A percentile compares a stretch with the other conserved stretches of the same genome.
phyloP scores from a whole-genome alignment of 2,329 filamentous ascomycete genomes.

The Didymella segeticola region DNA sequence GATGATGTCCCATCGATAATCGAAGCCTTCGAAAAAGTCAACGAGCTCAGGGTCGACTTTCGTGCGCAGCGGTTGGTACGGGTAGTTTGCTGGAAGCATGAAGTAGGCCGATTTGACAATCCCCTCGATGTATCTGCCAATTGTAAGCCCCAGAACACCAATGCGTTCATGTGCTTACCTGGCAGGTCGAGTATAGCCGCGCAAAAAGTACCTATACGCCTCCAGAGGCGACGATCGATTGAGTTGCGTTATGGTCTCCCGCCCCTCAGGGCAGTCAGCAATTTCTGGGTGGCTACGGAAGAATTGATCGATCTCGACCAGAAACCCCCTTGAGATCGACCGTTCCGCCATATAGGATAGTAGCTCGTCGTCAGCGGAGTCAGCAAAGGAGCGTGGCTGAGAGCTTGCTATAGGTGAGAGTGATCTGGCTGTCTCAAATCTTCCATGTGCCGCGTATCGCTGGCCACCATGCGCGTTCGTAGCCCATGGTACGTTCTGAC shows the following conservation, averaged over 20 bases:
- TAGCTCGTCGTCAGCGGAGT: constrained; percentile 24
- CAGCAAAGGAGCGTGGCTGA: constrained; percentile 22
- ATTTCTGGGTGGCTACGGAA: constrained; percentile 30
- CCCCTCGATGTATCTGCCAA: constrained; percentile 24
- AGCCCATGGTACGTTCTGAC: constrained; percentile 22
- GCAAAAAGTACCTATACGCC: constrained; percentile 35
- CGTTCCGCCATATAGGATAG: constrained; percentile 24
- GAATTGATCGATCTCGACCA: constrained; percentile 36
- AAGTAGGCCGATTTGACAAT: constrained; percentile 24
- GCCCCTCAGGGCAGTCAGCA: constrained; percentile 16
- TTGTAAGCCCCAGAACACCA: not conserved
- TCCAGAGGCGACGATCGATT: constrained; percentile 25
- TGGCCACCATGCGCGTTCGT: not conserved
- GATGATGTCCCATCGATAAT: constrained; percentile 34
- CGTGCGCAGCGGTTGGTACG: constrained; percentile 14
- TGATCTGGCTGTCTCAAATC: not conserved
- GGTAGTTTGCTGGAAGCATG: constrained; percentile 16
- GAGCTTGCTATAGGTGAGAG: not conserved
- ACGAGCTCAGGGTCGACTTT: constrained; percentile 31
- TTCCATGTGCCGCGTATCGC: constrained; percentile 2
- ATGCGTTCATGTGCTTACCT: constrained; percentile 18
- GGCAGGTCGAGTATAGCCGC: constrained; percentile 37
- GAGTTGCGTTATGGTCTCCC: constrained; percentile 17
- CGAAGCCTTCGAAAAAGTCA: constrained; percentile 33
- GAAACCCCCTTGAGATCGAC: constrained; percentile 27